phyloP scores from a whole-genome alignment of 495 filamentous ascomycete species.

The Usnea hakonensis region DNA sequence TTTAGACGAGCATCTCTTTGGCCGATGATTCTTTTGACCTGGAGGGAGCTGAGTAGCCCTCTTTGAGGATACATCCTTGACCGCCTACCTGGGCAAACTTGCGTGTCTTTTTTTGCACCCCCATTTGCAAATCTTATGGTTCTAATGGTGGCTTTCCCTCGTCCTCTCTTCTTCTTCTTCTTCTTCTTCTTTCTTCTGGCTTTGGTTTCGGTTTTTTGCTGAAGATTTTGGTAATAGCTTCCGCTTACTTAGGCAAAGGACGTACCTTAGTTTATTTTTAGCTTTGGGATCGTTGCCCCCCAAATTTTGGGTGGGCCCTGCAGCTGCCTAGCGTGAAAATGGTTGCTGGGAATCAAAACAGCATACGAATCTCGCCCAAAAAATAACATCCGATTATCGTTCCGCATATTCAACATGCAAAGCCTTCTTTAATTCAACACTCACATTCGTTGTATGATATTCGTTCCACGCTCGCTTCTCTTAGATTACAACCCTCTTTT shows the following conservation, averaged over 20 bases:
- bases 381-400: no score
- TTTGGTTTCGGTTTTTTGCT: neutral
- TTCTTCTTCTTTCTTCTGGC: neutral
- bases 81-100: conserved; percentile 36
- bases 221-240: neutral
- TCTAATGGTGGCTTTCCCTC: no score
- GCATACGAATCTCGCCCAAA: no score
- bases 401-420: neutral
- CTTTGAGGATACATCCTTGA: neutral
- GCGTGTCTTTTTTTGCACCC: conserved; percentile 39
- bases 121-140: conserved; percentile 28
- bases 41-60: neutral
- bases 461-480: neutral
- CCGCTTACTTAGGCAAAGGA: no score
- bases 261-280: no score
- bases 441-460: neutral
- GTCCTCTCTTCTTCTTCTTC: neutral
- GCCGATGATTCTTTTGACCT: conserved; percentile 43
- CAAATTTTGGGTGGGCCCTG: neutral
- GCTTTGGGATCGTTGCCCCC: conserved; percentile 12
- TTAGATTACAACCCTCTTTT: neutral
- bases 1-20: conserved; percentile 44
- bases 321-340: neutral
- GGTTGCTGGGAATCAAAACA: conserved; percentile 13
- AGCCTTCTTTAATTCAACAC: neutral